Percentiles rank a stretch among this genome's conserved stretches.
Evolutionary conservation across 2,329 filamentous ascomycete species (phyloP).

Genomic region (Fusarium phyllophilum): DNA sequence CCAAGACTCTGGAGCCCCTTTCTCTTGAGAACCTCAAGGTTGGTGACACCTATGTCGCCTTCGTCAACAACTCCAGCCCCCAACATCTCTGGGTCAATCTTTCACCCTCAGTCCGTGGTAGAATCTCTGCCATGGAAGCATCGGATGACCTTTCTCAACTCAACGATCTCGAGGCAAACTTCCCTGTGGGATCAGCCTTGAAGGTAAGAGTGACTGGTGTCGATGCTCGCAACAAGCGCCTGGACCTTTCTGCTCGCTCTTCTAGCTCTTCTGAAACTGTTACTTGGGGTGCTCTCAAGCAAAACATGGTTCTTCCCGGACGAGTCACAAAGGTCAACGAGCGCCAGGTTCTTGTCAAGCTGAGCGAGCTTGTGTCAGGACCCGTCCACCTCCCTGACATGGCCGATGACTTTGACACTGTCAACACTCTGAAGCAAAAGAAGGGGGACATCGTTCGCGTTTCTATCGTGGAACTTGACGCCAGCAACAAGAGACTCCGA

Average conservation of each 20-base stretch:
- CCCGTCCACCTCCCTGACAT: conserved; percentile 86
- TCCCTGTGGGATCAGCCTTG: conserved; percentile 89
- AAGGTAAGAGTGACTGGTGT: conserved; percentile 81
- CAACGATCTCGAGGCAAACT: conserved; percentile 79
- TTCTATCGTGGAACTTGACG: conserved; percentile 83
- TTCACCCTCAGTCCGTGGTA: conserved; percentile 86
- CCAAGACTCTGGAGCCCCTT: conserved; percentile 60
- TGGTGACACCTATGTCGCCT: conserved; percentile 80
- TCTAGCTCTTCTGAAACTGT: conserved; percentile 60
- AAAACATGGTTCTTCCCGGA: conserved; percentile 83
- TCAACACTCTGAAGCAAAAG: conserved; percentile 77
- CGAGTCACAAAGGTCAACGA: conserved; percentile 88
- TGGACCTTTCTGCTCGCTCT: conserved; percentile 86
- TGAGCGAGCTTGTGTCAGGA: conserved; percentile 82
- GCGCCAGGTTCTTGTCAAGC: conserved; percentile 83
- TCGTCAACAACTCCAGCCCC: conserved; percentile 87
- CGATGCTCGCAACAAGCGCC: conserved; percentile 75
- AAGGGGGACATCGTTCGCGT: conserved; percentile 90
- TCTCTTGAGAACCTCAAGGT: conserved; percentile 77
- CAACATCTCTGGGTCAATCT: conserved; percentile 91
- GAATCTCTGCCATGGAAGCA: conserved; percentile 83
- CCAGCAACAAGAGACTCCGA: conserved; percentile 82
- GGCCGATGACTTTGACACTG: conserved; percentile 84
- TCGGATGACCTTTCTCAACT: conserved; percentile 86
- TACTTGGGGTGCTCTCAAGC: conserved; percentile 76